A percentile compares a stretch with the other conserved stretches of the same genome.
phyloP scores from a whole-genome alignment of 2,329 filamentous ascomycete species.

The Trichophyton equinum region DNA sequence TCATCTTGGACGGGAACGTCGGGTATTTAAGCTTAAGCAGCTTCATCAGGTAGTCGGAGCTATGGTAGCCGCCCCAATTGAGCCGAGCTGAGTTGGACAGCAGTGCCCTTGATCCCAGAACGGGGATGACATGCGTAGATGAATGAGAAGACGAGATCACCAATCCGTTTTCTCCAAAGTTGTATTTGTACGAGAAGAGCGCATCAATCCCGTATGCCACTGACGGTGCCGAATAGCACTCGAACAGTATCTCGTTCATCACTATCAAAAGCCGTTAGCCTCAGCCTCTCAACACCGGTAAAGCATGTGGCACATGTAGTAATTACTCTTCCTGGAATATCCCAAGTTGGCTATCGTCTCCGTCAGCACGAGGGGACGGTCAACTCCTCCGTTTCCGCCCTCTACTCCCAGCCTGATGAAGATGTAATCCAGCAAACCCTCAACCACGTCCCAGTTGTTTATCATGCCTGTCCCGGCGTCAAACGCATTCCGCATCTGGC shows the following conservation, averaged over 20 bases:
- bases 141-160: slow-evolving; percentile 88
- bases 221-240: slow-evolving; percentile 83
- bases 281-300: too few species aligned
- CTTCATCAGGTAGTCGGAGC: slow-evolving; percentile 81
- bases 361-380: slow-evolving; percentile 85
- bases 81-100: slow-evolving; percentile 74
- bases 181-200: slow-evolving; percentile 89
- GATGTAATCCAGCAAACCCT: slow-evolving; percentile 83
- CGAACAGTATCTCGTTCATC: slow-evolving; percentile 96
- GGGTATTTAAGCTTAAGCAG: slow-evolving; percentile 86
- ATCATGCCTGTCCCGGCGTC: slow-evolving; percentile 83
- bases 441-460: slow-evolving; percentile 96
- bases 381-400: slow-evolving; percentile 55
- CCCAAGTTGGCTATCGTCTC: slow-evolving; percentile 84
- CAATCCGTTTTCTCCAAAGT: slow-evolving; percentile 73
- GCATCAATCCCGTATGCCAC: slow-evolving; percentile 92
- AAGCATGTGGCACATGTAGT: slow-evolving; percentile 21
- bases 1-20: slow-evolving; percentile 73
- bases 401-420: slow-evolving; percentile 91
- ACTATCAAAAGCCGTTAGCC: slow-evolving; percentile 38
- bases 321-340: slow-evolving; percentile 71
- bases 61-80: slow-evolving; percentile 90
- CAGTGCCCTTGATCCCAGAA: slow-evolving; percentile 73
- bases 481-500: slow-evolving; percentile 82
- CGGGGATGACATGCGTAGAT: slow-evolving; percentile 88